Evolutionary conservation across 495 filamentous ascomycete genomes (phyloP), one percentile per base, ranked within the genome.

Genomic region (Aspergillus asperescens): DNA sequence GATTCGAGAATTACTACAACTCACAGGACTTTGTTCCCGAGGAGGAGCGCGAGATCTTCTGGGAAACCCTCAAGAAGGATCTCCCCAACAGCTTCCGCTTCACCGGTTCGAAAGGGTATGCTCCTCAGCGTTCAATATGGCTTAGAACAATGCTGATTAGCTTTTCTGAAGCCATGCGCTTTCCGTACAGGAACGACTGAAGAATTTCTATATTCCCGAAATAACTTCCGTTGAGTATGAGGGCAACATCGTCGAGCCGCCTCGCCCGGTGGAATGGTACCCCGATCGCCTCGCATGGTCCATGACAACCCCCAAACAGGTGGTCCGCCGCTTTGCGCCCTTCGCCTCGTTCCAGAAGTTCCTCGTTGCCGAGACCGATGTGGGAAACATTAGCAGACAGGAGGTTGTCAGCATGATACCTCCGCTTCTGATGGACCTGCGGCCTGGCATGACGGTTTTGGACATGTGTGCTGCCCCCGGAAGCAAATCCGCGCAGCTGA

Each of bases 401-500:
- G 93, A 98, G 72, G 82, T 92, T 18, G 93, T 98, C 54, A 94
- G 88, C 76, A 98, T 98, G 93, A 96, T 98, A 56, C 93, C 93
- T 20, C 94, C 94, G 19, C 81, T 97, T 44, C 73, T 97, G 52
- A 88, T 97, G 79, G 92, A 96, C 62, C 70, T 95, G 24, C 80
- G 81, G 46, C 90, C 94, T 16, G 89, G 90, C 29, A 95, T 96
- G 88, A 81, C 81, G 7, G 90, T 95, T 9, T 70, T 98, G 61
- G 93, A 98, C 67, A 81, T 98, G 76, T 98, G 93, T 68, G 93
- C 93, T 52, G 93, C 93, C 0, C 93, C 93, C 5, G 93, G 93
- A 18, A 96, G 90, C 74, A 98, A 98, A 77, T 87, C 91, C 13
- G 88, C 90, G 19, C 93, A 98, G 73, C 68, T 98, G 31, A 84